Base-by-base conservation (phyloP, 768 basidiomycete genomes). In the Lentinus tigrinus region DNA sequence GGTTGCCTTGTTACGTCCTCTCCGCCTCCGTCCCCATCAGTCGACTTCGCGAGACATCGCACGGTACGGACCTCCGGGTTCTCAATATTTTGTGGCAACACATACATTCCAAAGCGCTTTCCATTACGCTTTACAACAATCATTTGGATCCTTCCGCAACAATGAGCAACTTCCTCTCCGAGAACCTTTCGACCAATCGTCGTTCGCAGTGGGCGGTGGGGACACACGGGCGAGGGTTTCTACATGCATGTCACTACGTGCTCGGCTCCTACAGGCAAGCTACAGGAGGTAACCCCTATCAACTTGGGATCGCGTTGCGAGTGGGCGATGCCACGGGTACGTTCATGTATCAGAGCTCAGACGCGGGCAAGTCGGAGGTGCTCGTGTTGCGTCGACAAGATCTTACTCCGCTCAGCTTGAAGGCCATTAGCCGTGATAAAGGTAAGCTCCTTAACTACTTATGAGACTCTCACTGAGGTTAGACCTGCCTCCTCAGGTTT, bases 1-100 rank as follows among this genome's bases (percentile, higher is more conserved):
- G 56, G 56, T 14, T 27, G 4, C 56, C 56, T 16, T 7, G n/a
- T 10, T 57, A 52, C 49, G 37, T 57, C 48, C 42, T 57, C 26
- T 47, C 43, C 3, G 23, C 16, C 8, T 27, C 39, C 2, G 19
- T 57, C 16, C 50, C 56, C 4, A 21, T 27, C 11, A 5, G 31
- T 19, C 17, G 27, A 14, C 44, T 57, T 9, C 24, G 9, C 17
- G 44, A 51, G 7, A 52, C 49, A 9, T 8, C 56, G 1, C 37
- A 52, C 26, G 7, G 7, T 5, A 21, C 56, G 1, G 23, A 51
- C 27, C 14, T 52, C 1, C 37, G 19, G 4, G 8, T 57, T 1
- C 46, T 40, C 27, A 40, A 57, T 11, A 50, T 57, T 2, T 23
- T 57, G 1, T 57, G 56, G 56, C 42, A 28, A 14, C 56, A 57